Percentiles rank a stretch among this genome's conserved stretches.
These are phyloP conservation scores for Phytomonas francai DNA, from an alignment of 208 protist species.

Conservation along the genomic window DNA sequence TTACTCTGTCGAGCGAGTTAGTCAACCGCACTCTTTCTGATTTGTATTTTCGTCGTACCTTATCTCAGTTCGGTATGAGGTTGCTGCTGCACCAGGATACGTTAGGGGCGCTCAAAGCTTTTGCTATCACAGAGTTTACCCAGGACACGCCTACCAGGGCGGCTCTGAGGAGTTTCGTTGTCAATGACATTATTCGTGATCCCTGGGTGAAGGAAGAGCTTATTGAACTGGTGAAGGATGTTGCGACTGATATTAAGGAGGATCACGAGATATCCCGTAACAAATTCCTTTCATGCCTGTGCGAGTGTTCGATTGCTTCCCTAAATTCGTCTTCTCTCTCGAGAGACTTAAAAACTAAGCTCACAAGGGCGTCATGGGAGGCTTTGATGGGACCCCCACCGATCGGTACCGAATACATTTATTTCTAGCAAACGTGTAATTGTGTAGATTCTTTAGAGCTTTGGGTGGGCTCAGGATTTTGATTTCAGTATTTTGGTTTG, in stretches of 20 bases:
- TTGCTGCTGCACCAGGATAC: constrained; percentile 44
- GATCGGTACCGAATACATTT: constrained; percentile 14
- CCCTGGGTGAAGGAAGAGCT: constrained; percentile 81
- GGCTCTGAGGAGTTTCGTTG: constrained; percentile 55
- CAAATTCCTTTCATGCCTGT: constrained; percentile 41
- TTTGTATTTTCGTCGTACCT: constrained; percentile 38
- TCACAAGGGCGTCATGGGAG: constrained; percentile 29
- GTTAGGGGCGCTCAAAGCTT: constrained; percentile 38
- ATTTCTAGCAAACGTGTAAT: constrained; percentile 11
- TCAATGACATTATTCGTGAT: constrained; percentile 68
- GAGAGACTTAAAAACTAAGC: constrained; percentile 17
- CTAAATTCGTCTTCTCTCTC: constrained; percentile 33
- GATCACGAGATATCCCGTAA: constrained; percentile 52
- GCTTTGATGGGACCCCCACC: constrained; percentile 46
- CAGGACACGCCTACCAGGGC: constrained; percentile 34
- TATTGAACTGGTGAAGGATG: constrained; percentile 42
- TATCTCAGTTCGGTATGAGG: constrained; percentile 44
- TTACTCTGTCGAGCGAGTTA: constrained; percentile 68
- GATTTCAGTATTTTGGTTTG: neutral
- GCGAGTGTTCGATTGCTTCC: constrained; percentile 24
- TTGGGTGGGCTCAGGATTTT: neutral
- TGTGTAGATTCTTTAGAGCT: neutral
- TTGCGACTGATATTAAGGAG: constrained; percentile 31
- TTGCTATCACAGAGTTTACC: constrained; percentile 47
- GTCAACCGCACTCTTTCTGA: constrained; percentile 42